A percentile compares a stretch with the other conserved stretches of the same genome.
Conservation (phyloP, 2,329 filamentous ascomycete genomes). For the Colletotrichum euphorbiae region DNA sequence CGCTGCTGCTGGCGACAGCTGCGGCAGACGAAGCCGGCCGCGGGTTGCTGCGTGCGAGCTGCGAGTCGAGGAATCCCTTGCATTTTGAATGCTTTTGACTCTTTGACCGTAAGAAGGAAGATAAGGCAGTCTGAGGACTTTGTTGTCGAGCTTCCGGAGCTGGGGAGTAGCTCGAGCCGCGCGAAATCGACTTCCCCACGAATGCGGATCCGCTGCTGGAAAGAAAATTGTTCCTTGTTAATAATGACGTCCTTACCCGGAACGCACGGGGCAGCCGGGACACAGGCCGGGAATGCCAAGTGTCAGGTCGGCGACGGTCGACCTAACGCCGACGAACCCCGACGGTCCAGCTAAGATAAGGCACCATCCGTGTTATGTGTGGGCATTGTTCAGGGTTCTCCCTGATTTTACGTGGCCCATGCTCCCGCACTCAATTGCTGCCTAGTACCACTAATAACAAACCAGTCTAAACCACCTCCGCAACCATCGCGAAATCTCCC, state of each 20-base stretch:
- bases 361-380: background rate
- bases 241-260: conserved; percentile 33
- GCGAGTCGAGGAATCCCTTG: conserved; percentile 20
- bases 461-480: background rate
- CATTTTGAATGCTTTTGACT: conserved; percentile 1
- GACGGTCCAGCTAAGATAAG: background rate
- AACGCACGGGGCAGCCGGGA: conserved; percentile 15
- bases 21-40: conserved; percentile 44
- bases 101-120: background rate
- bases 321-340: no score
- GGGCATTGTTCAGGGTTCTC: background rate
- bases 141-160: conserved; percentile 5
- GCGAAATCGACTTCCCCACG: background rate
- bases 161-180: conserved; percentile 12
- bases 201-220: background rate
- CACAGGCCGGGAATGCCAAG: conserved; percentile 5
- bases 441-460: background rate
- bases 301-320: background rate
- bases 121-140: background rate
- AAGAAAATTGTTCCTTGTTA: conserved; percentile 35
- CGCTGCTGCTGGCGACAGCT: conserved; percentile 47
- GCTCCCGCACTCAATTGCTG: conserved; percentile 4
- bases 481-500: background rate
- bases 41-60: conserved; percentile 28
- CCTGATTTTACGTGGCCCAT: background rate